Conservation (phyloP, 1,284 basidiomycete genomes). For the Tilletia caries region DNA sequence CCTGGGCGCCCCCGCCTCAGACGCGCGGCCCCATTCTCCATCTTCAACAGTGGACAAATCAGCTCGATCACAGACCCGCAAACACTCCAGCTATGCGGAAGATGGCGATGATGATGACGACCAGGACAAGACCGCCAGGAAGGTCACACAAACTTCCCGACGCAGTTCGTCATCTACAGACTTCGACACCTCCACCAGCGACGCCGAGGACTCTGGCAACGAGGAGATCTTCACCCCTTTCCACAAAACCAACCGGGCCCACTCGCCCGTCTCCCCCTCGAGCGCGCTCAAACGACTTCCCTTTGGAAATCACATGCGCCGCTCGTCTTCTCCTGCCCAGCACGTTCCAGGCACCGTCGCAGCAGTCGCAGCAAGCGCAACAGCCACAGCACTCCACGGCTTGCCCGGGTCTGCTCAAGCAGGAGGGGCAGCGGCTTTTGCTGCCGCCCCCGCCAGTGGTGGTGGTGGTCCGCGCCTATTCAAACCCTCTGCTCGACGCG, state of each 20-base stretch:
- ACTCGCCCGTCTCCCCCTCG: background rate
- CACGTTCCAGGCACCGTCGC: background rate
- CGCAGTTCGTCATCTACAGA: background rate
- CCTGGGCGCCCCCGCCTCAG: background rate
- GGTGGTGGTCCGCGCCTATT: background rate
- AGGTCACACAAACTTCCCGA: background rate
- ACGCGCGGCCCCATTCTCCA: background rate
- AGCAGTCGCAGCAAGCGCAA: background rate
- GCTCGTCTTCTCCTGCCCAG: background rate
- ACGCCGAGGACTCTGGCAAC: background rate
- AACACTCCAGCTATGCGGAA: background rate
- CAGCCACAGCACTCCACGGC: background rate
- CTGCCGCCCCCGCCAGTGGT: background rate
- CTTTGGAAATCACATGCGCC: constrained; percentile 2
- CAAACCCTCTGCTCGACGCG: constrained; percentile 7
- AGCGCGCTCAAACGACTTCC: constrained; percentile 7
- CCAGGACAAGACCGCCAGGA: background rate
- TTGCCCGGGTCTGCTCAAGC: background rate
- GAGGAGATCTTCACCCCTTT: constrained; percentile 11
- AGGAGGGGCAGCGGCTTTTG: background rate
- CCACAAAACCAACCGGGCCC: background rate
- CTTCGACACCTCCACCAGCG: background rate
- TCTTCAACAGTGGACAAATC: background rate
- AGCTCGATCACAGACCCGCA: background rate
- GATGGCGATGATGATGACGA: background rate